Base-by-base conservation (phyloP, 371 early-diverging fungal genomes). In the Mortierella sp. region DNA sequence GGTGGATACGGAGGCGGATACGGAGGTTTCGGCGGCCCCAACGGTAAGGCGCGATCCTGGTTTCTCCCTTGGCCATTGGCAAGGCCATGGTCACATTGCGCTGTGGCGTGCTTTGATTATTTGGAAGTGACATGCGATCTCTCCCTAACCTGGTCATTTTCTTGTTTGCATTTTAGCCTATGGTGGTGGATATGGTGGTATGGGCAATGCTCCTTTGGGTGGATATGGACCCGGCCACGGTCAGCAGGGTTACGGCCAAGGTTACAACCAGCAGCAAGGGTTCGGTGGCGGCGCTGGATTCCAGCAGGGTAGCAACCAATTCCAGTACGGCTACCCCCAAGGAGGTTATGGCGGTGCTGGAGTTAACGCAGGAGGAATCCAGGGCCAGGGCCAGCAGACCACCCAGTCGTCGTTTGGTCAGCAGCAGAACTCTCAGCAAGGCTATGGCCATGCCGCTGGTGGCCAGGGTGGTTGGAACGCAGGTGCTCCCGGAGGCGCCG, bases 211-310 rank as follows among this genome's bases (percentile, higher is more conserved):
- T 4, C 80, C 84, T 10, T 77, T 80, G 72, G 80, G 81, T 26
- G 81, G 75, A 21, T 78, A 75, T n/a, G 81, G 78, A 31, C 70
- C 71, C 10, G 71, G 76, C 34, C 40, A 64, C 67, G 84, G 78
- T 24, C 85, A 84, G 78, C 84, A 77, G 34, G 85, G 85, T 16
- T 84, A 80, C 44, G 76, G 74, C 55, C 85, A 84, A 34, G 80
- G 84, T 19, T 84, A 80, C 50, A 59, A 59, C 54, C 80, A 80
- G 76, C 81, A 84, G 69, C 80, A 74, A 37, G 80, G 74, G 2
- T 83, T 75, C 67, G 83, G 74, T 24, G 75, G 67, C 28, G 79
- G 50, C 5, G 78, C 69, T 57, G 85, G 78, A 71, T 80, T 80
- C 73, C 85, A 77, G 43, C 82, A 77, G 55, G 80, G 85, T 40